These are phyloP conservation scores for Teratosphaeria zuluensis DNA, from an alignment of 2,329 filamentous ascomycete species.

Conservation along the genomic window DNA sequence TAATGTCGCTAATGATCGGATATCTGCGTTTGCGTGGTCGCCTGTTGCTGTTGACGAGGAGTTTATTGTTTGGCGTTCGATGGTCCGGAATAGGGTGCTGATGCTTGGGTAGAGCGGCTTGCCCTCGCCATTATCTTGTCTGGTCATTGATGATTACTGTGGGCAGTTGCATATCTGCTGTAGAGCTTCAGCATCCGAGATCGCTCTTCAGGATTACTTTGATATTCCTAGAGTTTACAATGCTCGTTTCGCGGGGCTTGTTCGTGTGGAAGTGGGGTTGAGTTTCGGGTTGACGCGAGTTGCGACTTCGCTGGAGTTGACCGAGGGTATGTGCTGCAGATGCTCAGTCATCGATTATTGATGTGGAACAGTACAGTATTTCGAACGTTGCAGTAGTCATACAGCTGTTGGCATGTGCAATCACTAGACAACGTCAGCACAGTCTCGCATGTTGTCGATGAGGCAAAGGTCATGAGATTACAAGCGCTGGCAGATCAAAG, in stretches of 20 bases:
- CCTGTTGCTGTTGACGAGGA: neutral
- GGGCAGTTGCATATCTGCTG: neutral
- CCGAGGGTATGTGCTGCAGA: neutral
- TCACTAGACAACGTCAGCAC: too few relatives aligned
- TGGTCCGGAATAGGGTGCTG: neutral
- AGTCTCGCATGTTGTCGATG: too few relatives aligned
- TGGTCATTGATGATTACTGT: neutral
- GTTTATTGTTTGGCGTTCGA: neutral
- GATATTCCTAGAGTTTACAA: neutral
- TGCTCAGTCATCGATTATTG: neutral
- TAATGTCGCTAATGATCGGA: neutral
- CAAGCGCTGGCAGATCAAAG: too few relatives aligned
- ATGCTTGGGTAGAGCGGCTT: neutral
- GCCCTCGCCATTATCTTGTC: neutral
- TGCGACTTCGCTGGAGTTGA: neutral
- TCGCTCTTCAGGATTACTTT: neutral
- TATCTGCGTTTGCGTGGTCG: neutral
- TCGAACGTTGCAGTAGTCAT: too few relatives aligned
- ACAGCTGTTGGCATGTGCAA: neutral
- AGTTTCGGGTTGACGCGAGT: neutral
- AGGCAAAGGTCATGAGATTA: too few relatives aligned
- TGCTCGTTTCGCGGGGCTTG: neutral
- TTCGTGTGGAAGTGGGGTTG: neutral
- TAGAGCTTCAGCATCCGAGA: neutral
- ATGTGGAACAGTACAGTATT: neutral